Evolutionary conservation across 139 green algal genomes (phyloP), one percentile per base, ranked within the genome.

Genomic region (Chlamydomonas incerta): DNA sequence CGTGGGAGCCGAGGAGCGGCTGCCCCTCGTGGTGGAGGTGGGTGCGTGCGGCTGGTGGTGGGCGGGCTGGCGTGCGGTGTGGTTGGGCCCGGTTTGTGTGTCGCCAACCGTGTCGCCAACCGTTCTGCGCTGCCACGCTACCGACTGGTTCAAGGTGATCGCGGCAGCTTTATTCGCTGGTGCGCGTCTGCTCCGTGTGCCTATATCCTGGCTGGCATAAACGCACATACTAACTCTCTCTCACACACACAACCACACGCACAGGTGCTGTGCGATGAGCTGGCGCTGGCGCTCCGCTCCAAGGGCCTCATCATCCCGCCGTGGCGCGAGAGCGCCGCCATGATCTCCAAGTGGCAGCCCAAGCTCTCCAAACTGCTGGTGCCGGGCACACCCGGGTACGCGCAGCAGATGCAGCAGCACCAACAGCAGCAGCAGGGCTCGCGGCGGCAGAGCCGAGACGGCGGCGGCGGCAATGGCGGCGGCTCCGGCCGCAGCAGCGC

Each of bases 331-430:
- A 68, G 85, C 8, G 37, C 87, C 33, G 79, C 88, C 34, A 87
- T 95, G 87, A 89, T 95, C n/a, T 82, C 69, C 76, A 94, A 93
- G 72, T 95, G 93, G 93, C 81, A 85, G 50, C 88, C 88, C 24
- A 77, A 79, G 26, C 80, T 52, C 26, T 63, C 52, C 34, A 79
- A 72, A 68, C 52, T 71, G 52, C 24, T 86, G 28, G 31, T 85
- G 10, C 65, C 65, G 0, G 63, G 63, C 0, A 28, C 15, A 13
- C 8, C 37, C 70, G 1, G 6, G 17, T n/a, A 23, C 8, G 24
- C 60, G 18, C 23, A 23, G 18, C 18, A 23, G 55, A 24, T 24
- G 55, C 55, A 62, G 55, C 55, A 62, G 13, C 11, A 15, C 52
- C 52, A 58, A 11, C 52, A 11, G 55, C 55, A 62, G 20, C 55